These are phyloP conservation scores for Metarhizium humberi DNA, from an alignment of 2,329 filamentous ascomycete species.

Conservation along the genomic window DNA sequence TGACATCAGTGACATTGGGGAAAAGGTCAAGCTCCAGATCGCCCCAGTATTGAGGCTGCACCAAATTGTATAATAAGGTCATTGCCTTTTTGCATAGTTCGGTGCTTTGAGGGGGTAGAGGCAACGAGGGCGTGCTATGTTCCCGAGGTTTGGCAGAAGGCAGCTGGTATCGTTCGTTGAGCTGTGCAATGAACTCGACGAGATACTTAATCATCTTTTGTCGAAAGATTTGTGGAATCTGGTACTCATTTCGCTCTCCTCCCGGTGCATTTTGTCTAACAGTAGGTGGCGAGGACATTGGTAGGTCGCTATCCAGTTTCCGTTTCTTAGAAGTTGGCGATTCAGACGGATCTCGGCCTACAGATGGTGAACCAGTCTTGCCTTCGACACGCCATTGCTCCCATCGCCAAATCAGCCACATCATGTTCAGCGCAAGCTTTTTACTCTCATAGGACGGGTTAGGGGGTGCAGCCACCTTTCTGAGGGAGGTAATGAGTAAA, in stretches of 20 bases:
- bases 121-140: constrained; percentile 30
- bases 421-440: constrained; percentile 82
- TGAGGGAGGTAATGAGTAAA: constrained; percentile 78
- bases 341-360: constrained; percentile 39
- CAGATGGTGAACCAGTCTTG: constrained; percentile 22
- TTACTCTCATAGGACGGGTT: constrained; percentile 87
- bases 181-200: constrained; percentile 85
- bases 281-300: constrained; percentile 45
- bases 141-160: constrained; percentile 61
- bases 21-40: constrained; percentile 89
- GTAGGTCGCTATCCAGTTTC: constrained; percentile 57
- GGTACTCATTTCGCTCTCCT: constrained; percentile 53
- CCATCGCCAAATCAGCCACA: constrained; percentile 87
- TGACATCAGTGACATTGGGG: constrained; percentile 78
- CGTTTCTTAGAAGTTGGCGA: constrained; percentile 70
- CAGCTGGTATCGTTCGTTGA: constrained; percentile 76
- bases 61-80: constrained; percentile 68
- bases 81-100: constrained; percentile 85
- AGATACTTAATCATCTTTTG: constrained; percentile 88
- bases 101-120: constrained; percentile 45
- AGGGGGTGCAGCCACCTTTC: constrained; percentile 76
- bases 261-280: constrained; percentile 26
- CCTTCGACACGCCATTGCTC: constrained; percentile 73
- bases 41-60: constrained; percentile 83
- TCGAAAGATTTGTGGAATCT: constrained; percentile 57